Base-by-base conservation (phyloP, 352 stramenopile species). In the Globisporangium paddicum region DNA sequence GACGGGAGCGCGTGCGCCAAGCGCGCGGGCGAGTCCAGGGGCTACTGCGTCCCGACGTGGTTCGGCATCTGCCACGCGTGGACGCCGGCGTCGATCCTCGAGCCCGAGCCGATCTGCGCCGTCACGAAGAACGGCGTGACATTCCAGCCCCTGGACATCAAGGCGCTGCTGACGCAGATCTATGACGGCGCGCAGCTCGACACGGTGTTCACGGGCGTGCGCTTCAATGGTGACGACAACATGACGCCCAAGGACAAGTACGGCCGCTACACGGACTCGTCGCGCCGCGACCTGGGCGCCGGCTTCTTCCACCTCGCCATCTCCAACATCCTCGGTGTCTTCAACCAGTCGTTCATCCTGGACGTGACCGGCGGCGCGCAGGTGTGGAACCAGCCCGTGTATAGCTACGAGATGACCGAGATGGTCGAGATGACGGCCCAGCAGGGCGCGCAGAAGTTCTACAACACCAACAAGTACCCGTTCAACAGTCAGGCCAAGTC, bases 331-430 rank as follows among this genome's bases (percentile, higher is more conserved):
- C 26, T 66, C n/a, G 56, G 62, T 11, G 49, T 45, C 34, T 32
- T 62, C 49, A 45, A 60, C 19, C 23, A 60, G 35, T 38, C 55
- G 10, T 53, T 68, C 56, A 58, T 66, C 35, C 32, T 66, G 11
- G 62, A 68, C 18, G 58, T 64, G 42, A 61, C 55, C 11, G 62
- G 38, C 4, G 56, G 49, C 26, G 32, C 55, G 9, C 52, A 62
- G 52, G 77, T 88, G n/a, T 87, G 77, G 75, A 87, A 89, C 68
- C 74, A 86, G 53, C 77, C 77, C 8, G 67, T 89, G 41, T 66
- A 73, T 38, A 69, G 71, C 50, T 82, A 79, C 57, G 55, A 73
- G 37, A 56, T 83, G 21, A 21, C 60, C 28, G 49, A 69, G 58
- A 19, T 47, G 30, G 60, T 53, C 16, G 67, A 80, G 40, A 60